These are phyloP conservation scores for Ceratocystis eucalypticola DNA, from an alignment of 2,329 filamentous ascomycete genomes.

Conservation along the genomic window DNA sequence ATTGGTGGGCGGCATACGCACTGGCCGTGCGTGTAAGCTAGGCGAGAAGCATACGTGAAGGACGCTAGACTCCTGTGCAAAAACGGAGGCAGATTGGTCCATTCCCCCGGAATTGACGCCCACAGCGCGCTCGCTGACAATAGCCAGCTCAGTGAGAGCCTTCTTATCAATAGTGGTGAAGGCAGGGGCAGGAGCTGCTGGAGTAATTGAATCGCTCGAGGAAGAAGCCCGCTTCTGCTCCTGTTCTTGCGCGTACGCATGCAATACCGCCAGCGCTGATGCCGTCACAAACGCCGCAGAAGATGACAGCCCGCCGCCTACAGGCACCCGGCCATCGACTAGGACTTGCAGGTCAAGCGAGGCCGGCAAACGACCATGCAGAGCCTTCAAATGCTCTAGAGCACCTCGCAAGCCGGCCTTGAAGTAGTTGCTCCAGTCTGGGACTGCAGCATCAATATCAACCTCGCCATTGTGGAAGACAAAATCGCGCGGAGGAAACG, in stretches of 20 bases:
- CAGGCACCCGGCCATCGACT: constrained; percentile 82
- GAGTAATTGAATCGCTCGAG: no score
- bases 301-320: constrained; percentile 82
- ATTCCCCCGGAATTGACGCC: constrained; percentile 97
- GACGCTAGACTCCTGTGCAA: constrained; percentile 72
- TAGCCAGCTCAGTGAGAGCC: constrained; percentile 79
- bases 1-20: constrained; percentile 67
- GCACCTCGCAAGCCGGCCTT: constrained; percentile 79
- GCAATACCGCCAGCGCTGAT: constrained; percentile 75
- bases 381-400: constrained; percentile 53
- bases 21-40: constrained; percentile 57
- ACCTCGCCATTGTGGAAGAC: constrained; percentile 44
- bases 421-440: constrained; percentile 99
- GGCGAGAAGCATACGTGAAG: constrained; percentile 86
- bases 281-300: constrained; percentile 89
- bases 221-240: no score
- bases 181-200: constrained; percentile 5
- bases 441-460: constrained; percentile 70
- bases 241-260: constrained; percentile 58
- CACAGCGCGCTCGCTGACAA: constrained; percentile 85
- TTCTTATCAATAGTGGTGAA: constrained; percentile 62
- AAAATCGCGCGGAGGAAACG: constrained; percentile 66
- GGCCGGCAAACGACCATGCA: constrained; percentile 43
- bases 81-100: constrained; percentile 94
- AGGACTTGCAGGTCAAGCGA: constrained; percentile 67